Conservation (phyloP, 2,329 filamentous ascomycete genomes). For the Penicillium sp. region DNA sequence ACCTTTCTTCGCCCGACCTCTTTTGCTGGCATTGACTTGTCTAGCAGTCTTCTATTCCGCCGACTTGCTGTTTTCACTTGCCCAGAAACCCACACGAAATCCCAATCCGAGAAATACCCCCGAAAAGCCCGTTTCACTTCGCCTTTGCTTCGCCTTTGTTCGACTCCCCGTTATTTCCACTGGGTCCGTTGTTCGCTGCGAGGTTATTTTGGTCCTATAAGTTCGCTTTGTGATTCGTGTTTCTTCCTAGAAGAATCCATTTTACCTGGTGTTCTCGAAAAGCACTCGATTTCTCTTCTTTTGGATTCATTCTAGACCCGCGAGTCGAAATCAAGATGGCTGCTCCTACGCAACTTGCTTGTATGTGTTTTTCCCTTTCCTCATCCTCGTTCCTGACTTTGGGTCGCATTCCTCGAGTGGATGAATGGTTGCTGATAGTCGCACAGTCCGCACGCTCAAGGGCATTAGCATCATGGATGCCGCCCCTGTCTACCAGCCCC, state of each 20-base stretch:
- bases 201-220: constrained; percentile 5
- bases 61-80: constrained; percentile 7
- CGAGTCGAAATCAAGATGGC: constrained; percentile 60
- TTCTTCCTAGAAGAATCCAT: constrained; percentile 3
- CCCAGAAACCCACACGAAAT: constrained; percentile 1
- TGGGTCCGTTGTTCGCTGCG: background rate
- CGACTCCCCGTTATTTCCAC: constrained; percentile 4
- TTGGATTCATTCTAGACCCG: constrained; percentile 9
- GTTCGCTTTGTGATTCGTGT: constrained; percentile 1
- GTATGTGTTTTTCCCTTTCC: constrained; percentile 43
- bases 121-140: constrained; percentile 4
- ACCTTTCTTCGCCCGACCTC: constrained; percentile 31
- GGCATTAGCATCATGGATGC: constrained; percentile 91
- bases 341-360: constrained; percentile 89
- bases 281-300: constrained; percentile 11
- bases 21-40: constrained; percentile 53
- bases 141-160: constrained; percentile 12
- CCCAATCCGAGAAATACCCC: constrained; percentile 7
- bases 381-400: background rate
- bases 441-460: constrained; percentile 85
- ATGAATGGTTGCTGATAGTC: constrained; percentile 19
- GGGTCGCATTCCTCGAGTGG: background rate
- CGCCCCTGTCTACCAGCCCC: constrained; percentile 78
- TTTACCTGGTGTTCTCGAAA: constrained; percentile 4
- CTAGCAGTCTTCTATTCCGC: constrained; percentile 36